Percentiles rank a stretch among this genome's conserved stretches.
These are phyloP conservation scores for Botrytis aclada DNA, from an alignment of 2,329 filamentous ascomycete genomes.

Conservation along the genomic window DNA sequence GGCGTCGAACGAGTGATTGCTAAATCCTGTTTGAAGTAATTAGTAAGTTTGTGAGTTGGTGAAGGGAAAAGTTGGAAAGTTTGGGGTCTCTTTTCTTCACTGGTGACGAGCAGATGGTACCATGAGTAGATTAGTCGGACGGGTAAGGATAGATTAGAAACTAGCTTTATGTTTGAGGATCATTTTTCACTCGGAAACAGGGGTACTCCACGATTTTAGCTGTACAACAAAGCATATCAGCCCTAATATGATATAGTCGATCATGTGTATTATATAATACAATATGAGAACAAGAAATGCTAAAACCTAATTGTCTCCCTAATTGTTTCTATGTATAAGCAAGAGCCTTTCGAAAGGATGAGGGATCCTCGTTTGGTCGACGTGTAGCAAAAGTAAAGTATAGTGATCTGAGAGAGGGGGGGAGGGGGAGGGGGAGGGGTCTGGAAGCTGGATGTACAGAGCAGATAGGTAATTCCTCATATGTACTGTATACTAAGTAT, in stretches of 20 bases:
- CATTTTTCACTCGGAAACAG: constrained; percentile 27
- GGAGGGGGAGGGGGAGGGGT: neutral
- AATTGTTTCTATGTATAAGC: neutral
- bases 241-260: constrained; percentile 27
- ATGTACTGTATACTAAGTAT: neutral
- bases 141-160: neutral
- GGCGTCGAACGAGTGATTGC: neutral
- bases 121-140: neutral
- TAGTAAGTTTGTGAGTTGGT: neutral
- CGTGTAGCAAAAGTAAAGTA: neutral
- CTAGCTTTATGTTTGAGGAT: constrained; percentile 37
- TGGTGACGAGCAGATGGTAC: constrained; percentile 6
- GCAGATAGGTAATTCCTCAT: neutral
- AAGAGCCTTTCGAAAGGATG: neutral
- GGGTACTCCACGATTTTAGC: constrained; percentile 30
- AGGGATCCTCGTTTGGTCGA: neutral
- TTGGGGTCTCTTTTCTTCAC: neutral
- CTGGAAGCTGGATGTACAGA: neutral
- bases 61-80: neutral
- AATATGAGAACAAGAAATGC: constrained; percentile 12
- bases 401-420: neutral
- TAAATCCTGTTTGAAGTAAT: neutral
- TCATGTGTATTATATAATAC: neutral
- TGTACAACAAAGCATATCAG: constrained; percentile 35
- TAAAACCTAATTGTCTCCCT: neutral